Evolutionary conservation across 1,284 basidiomycete genomes (phyloP).

Genomic region (Bjerkandera adusta): DNA sequence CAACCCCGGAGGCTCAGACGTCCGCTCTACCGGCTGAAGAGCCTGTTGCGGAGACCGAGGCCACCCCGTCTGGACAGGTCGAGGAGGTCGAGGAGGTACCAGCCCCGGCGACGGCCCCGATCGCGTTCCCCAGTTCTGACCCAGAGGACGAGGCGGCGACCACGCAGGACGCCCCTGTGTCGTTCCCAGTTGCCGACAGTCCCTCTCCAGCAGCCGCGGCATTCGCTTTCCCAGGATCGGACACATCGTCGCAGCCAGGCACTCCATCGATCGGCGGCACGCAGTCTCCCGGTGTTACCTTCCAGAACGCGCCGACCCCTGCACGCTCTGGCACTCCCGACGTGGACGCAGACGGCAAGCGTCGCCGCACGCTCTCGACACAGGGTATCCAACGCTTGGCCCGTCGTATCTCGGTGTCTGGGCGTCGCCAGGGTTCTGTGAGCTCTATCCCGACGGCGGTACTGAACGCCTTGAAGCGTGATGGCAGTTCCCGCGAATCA

Average conservation of each 20-base stretch:
- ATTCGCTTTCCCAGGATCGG: slow-evolving; percentile 20
- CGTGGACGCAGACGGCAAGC: slow-evolving; percentile 67
- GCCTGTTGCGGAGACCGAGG: slow-evolving; percentile 11
- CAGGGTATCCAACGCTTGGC: slow-evolving; percentile 82
- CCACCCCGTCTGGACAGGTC: slow-evolving; percentile 20
- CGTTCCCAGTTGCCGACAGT: slow-evolving; percentile 22
- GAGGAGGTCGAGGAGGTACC: slow-evolving; percentile 20
- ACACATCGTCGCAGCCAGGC: slow-evolving; percentile 18
- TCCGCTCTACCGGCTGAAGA: slow-evolving; percentile 13
- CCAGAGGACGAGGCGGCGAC: slow-evolving; percentile 12
- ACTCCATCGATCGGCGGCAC: slow-evolving; percentile 28
- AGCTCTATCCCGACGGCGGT: slow-evolving; percentile 46
- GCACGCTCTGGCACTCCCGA: slow-evolving; percentile 59
- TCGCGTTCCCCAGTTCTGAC: slow-evolving; percentile 42
- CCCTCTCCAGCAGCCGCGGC: slow-evolving; percentile 12
- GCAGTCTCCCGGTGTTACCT: slow-evolving; percentile 37
- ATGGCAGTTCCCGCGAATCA: slow-evolving; percentile 21
- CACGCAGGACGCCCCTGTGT: slow-evolving; percentile 22
- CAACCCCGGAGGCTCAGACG: slow-evolving; percentile 22
- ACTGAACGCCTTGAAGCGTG: slow-evolving; percentile 29
- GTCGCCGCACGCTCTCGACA: slow-evolving; percentile 68
- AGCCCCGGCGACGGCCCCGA: slow-evolving; percentile 16
- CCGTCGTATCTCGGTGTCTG: slow-evolving; percentile 65
- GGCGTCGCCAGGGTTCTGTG: slow-evolving; percentile 54
- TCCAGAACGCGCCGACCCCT: slow-evolving; percentile 35